These are phyloP conservation scores for Patellifolia procumbens DNA, from an alignment of 179 eudicot genomes.

Conservation along the genomic window DNA sequence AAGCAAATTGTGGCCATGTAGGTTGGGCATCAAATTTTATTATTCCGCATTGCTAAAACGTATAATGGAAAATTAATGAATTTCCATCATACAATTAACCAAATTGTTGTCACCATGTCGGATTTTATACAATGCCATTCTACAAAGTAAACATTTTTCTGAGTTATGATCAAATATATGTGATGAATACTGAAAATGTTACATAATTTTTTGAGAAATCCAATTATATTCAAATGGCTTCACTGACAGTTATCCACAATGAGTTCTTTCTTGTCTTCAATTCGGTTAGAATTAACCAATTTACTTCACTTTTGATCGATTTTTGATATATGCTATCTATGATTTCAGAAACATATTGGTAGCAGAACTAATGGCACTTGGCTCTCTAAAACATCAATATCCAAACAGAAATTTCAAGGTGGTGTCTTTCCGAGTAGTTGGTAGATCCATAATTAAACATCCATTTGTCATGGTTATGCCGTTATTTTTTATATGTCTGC, in stretches of 20 bases:
- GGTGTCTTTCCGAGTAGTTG: slow-evolving; percentile 41
- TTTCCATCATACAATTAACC: background rate
- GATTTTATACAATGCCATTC: background rate
- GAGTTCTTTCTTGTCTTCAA: background rate
- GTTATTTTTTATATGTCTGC: slow-evolving; percentile 47
- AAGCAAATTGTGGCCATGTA: no score
- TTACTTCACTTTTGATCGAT: background rate
- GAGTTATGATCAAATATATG: background rate
- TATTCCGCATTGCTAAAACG: no score
- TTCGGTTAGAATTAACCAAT: background rate
- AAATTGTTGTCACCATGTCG: background rate
- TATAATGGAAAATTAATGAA: no score
- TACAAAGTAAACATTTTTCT: background rate
- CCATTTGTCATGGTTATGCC: slow-evolving; percentile 56
- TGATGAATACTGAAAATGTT: background rate
- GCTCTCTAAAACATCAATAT: slow-evolving; percentile 36
- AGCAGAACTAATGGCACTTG: slow-evolving; percentile 38
- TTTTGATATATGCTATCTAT: background rate
- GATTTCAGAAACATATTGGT: slow-evolving; percentile 12
- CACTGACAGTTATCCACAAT: no score
- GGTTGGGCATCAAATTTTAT: no score
- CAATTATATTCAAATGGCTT: background rate
- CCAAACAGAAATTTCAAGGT: slow-evolving; percentile 35
- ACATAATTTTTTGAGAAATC: background rate
- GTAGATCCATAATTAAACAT: slow-evolving; percentile 49